Base-by-base conservation (phyloP, 345 rosid species). In the Conringia planisiliqua region DNA sequence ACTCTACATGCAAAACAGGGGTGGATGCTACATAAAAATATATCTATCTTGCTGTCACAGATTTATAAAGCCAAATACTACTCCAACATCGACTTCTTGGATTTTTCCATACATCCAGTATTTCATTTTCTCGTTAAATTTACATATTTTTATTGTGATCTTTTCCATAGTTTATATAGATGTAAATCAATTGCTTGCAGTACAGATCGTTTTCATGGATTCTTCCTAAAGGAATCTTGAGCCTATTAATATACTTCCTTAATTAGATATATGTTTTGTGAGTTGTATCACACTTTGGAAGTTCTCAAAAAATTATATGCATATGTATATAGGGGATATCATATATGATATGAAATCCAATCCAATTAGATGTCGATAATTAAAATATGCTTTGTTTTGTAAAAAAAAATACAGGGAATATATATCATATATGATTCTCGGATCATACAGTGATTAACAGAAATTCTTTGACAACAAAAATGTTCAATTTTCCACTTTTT, bases 161-260 rank as follows among this genome's bases (percentile, higher is more conserved):
- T 13, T 14, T 30, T 30, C 12, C 22, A 32, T 32, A 30, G 9
- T 16, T 57, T 57, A n/a, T 16, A 8, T 57, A 57, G 24, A 56
- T 56, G 22, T 30, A n/a, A 54, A 57, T 30, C 32, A 32, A 57
- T 32, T 57, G 40, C 62, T 57, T 30, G 39, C 13, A 57, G 16
- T 57, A 32, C 62, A 57, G 62, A 57, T 57, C 38, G 62, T 57
- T 57, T 56, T 57, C 62, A 32, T 57, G 62, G 40, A 57, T 30
- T 57, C 22, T 57, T 57, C 13, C 24, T 17, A 57, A 30, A 30
- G 9, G 62, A 57, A 16, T 57, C 13, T 57, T 57, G 62, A 32
- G 13, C 61, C 12, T 11, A n/a, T 30, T 56, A 8, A 11, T 14
- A 26, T 27, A 54, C 13, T 54, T 26, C 17, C 10, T 29, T 14